Evolutionary conservation across 768 basidiomycete genomes (phyloP).

Genomic region (Lanmaoa rubissima): DNA sequence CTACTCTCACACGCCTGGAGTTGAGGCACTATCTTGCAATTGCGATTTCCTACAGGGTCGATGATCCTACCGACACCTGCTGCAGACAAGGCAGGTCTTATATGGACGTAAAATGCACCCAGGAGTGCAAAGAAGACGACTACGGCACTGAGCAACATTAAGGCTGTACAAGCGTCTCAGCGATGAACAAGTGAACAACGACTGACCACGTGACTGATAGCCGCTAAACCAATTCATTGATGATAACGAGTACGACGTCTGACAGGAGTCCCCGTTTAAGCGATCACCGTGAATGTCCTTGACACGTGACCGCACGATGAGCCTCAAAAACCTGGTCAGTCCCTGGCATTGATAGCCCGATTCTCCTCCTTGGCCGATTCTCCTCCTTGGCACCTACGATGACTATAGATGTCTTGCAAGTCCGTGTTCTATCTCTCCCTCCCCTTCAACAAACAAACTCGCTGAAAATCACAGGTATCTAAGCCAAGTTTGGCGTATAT

Average conservation of each 20-base stretch:
- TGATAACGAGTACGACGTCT: no score
- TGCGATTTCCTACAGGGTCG: constrained; percentile 43
- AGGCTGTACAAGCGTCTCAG: no score
- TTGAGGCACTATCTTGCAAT: constrained; percentile 51
- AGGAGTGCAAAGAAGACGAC: constrained; percentile 38
- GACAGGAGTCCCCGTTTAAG: no score
- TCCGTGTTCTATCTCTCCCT: constrained; percentile 14
- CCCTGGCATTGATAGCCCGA: no score
- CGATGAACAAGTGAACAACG: no score
- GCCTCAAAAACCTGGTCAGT: neutral
- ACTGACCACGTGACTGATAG: no score
- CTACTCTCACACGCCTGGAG: constrained; percentile 69
- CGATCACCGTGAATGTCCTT: no score
- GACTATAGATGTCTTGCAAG: constrained; percentile 23
- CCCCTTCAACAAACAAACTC: constrained; percentile 20
- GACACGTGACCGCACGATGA: no score
- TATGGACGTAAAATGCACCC: constrained; percentile 46
- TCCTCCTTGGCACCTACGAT: constrained; percentile 3
- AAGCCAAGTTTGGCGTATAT: constrained; percentile 56
- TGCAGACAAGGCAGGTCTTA: constrained; percentile 43
- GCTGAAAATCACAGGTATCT: constrained; percentile 43
- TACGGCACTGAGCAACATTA: constrained; percentile 4
- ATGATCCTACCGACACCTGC: constrained; percentile 47
- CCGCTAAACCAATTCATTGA: no score
- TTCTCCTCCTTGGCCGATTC: no score